Evolutionary conservation across 257 asterid genomes (phyloP), one percentile per base, ranked within the genome.

Genomic region (Solanum bulbocastanum): DNA sequence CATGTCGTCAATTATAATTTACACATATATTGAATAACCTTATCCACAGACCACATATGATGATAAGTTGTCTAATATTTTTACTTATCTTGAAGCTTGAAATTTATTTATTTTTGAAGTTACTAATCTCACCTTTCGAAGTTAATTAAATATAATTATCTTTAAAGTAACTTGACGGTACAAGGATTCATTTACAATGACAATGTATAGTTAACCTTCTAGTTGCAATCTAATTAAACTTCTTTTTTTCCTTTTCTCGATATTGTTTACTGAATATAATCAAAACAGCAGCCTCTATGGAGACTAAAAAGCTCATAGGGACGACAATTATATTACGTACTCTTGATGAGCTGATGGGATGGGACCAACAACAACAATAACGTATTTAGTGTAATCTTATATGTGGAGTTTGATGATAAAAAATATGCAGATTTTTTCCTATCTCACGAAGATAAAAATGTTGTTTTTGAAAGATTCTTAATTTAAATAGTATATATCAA

Each of bases 351-450:
- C 23, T 76, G 83, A 40, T 76, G 36, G 15, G 42, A n/a, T 76
- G 84, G 23, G 36, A 76, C 35, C 33, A 65, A 5, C 5, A 22
- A n/a, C 2, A 65, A n/a, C n/a, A 25, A 65, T 65, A 65, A n/a
- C 4, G 1, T 65, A 65, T 11, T 25, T 2, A 5, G 2, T 65
- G 8, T n/a, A 65, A 1, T 65, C 4, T n/a, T 30, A 65, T 1
- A n/a, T 0, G 16, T 5, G 0, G 1, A 25, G 1, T 23, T 0
- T 62, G 16, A 65, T 9, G 3, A 5, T 65, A 10, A 5, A 10
- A 6, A 10, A 2, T 65, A n/a, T 5, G 33, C 14, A 11, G 8
- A n/a, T 22, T 22, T 58, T 58, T 22, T 58, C 27, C 10, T 8
- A 58, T 58, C 66, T 58, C 25, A 58, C 0, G 1, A 10, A 60